Evolutionary conservation across 202 grass and related monocot genomes (phyloP), one percentile per base, ranked within the genome.

Genomic region (Eragrostis tef): DNA sequence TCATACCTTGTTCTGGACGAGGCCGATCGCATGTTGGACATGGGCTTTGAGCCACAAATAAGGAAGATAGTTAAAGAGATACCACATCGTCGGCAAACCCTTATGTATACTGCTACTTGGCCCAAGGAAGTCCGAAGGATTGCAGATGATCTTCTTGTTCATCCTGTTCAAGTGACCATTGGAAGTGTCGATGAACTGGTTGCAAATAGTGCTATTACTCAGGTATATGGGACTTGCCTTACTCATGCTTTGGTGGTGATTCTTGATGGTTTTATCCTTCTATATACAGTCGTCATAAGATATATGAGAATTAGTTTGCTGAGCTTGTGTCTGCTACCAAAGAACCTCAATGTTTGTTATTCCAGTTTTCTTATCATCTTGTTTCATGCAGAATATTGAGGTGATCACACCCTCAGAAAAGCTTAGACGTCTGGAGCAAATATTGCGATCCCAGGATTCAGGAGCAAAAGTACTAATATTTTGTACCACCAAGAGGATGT

Each of bases 11-110:
- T 98, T 86, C 89, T 98, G 59, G 95, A 98, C 51, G 95, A 98
- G 66, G 95, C 95, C 74, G 95, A 98, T 50, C 90, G 95, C 51
- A 98, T 98, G 95, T 71, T 98, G 70, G 95, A 98, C 80, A 98
- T 98, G 95, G 95, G 95, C n/a, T 98, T 98, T 83, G 95, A 98
- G 71, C 95, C 95, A 80, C 92, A 98, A 77, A 98, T 98, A 85
- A 73, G 92, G 43, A 98, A 91, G 83, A 98, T 98, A 79, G 91
- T 98, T 75, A 93, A 91, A 74, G 90, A 87, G 22, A 85, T 98
- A 89, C 92, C 95, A 73, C 83, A 81, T 68, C 64, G 80, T 78
- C 90, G 90, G 14, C 95, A 98, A 84, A 98, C 95, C 19, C 92
- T 98, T 79, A 98, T 98, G 95, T 98, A 93, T 66, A 98, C 95